Evolutionary conservation across 2,329 filamentous ascomycete species (phyloP).

Genomic region (Lizonia empirigonia): DNA sequence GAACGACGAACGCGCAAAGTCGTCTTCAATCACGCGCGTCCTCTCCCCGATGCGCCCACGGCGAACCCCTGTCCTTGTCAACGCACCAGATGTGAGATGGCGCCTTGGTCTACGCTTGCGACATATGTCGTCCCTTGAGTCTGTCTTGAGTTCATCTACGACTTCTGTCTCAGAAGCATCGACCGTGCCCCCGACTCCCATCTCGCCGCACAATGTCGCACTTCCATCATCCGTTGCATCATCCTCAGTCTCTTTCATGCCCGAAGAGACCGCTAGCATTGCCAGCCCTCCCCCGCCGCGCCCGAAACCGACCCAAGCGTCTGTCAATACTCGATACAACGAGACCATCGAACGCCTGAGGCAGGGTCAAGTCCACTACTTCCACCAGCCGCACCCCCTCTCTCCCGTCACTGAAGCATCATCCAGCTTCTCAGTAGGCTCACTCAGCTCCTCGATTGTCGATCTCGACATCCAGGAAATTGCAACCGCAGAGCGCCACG

Average conservation of each 20-base stretch:
- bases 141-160: not conserved
- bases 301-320: not conserved
- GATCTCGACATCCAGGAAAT: not conserved
- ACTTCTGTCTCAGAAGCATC: not conserved
- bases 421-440: not conserved
- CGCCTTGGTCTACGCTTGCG: not conserved
- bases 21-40: not conserved
- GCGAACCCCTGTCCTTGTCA: conserved; percentile 9
- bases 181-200: not conserved
- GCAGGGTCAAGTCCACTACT: not conserved
- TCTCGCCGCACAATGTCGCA: not conserved
- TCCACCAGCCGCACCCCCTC: not conserved
- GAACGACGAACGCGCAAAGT: conserved; percentile 8
- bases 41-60: conserved; percentile 7
- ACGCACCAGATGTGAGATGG: conserved; percentile 11
- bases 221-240: not conserved
- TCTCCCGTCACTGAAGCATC: not conserved
- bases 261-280: not conserved
- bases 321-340: not conserved
- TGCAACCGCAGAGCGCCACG: not conserved
- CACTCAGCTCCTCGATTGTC: not conserved
- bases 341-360: not conserved
- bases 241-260: not conserved
- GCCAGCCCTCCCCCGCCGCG: not conserved
- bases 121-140: conserved; percentile 1